These are phyloP conservation scores for Raphanus raphanistrum DNA, from an alignment of 345 rosid species.

Conservation along the genomic window DNA sequence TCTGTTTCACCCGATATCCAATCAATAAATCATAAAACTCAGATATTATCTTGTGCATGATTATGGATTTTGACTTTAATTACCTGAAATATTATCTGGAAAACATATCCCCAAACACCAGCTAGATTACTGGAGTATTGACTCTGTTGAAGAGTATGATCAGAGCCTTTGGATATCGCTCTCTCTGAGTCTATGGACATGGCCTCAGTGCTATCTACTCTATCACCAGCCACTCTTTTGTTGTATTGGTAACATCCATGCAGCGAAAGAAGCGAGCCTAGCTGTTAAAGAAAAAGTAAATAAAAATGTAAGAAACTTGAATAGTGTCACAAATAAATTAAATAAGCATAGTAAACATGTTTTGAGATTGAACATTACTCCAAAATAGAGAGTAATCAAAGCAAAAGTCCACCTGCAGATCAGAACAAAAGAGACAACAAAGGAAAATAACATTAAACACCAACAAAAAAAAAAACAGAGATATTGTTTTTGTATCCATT, in stretches of 20 bases:
- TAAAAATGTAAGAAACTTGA: slow-evolving; percentile 27
- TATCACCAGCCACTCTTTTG: slow-evolving; percentile 62
- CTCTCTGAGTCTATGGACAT: slow-evolving; percentile 60
- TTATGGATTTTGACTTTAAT: background rate
- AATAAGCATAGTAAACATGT: background rate
- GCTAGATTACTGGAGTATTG: slow-evolving; percentile 52
- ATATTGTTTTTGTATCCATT: background rate
- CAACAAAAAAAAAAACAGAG: background rate
- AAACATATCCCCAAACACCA: slow-evolving; percentile 59
- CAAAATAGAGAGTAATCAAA: slow-evolving; percentile 71
- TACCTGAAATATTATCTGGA: slow-evolving; percentile 94
- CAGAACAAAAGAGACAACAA: slow-evolving; percentile 24
- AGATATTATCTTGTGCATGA: background rate
- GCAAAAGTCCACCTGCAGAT: slow-evolving; percentile 87
- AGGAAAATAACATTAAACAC: slow-evolving; percentile 6
- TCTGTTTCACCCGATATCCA: slow-evolving; percentile 45
- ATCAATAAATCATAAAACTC: slow-evolving; percentile 17
- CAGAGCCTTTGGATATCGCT: slow-evolving; percentile 49
- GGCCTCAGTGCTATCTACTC: slow-evolving; percentile 59
- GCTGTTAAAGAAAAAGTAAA: slow-evolving; percentile 42
- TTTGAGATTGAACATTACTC: slow-evolving; percentile 49
- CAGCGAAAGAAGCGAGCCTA: slow-evolving; percentile 72
- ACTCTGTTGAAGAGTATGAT: slow-evolving; percentile 17
- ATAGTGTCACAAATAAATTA: background rate
- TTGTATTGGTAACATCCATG: slow-evolving; percentile 76